A percentile compares a stretch with the other conserved stretches of the same genome.
Evolutionary conservation across 306 rosid species (phyloP).

Genomic region (Vigna angularis): DNA sequence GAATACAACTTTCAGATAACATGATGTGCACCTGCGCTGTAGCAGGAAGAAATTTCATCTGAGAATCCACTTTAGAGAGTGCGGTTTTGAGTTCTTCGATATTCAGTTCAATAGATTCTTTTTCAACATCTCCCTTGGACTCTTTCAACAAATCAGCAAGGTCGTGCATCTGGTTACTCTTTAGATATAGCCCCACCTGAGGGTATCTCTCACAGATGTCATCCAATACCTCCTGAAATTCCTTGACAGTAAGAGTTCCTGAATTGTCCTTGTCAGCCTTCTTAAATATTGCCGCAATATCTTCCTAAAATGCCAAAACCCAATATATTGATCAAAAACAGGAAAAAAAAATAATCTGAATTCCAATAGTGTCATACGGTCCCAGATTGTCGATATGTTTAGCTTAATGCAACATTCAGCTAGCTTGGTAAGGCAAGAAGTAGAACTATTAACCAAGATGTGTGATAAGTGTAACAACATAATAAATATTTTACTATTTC

Average conservation of each 20-base stretch:
- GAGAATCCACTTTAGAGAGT: constrained; percentile 89
- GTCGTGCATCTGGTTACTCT: constrained; percentile 70
- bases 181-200: constrained; percentile 85
- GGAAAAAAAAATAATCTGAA: constrained; percentile 33
- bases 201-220: constrained; percentile 97
- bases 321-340: constrained; percentile 16
- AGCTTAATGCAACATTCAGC: constrained; percentile 15
- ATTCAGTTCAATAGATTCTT: constrained; percentile 69
- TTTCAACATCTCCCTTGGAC: constrained; percentile 64
- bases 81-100: constrained; percentile 80
- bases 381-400: not conserved
- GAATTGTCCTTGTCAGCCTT: constrained; percentile 94
- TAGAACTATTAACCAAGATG: constrained; percentile 20
- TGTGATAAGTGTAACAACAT: not conserved
- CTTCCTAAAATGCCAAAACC: constrained; percentile 67
- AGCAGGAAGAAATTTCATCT: constrained; percentile 95
- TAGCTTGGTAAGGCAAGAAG: constrained; percentile 14
- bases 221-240: constrained; percentile 67
- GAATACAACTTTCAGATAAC: constrained; percentile 17
- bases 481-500: constrained; percentile 19
- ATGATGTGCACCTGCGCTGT: constrained; percentile 79
- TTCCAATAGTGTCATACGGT: constrained; percentile 26
- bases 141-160: constrained; percentile 76
- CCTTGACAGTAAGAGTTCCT: constrained; percentile 87
- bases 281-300: constrained; percentile 75